Evolutionary conservation across 2,329 filamentous ascomycete species (phyloP).

Genomic region (Elsinoe fawcettii): DNA sequence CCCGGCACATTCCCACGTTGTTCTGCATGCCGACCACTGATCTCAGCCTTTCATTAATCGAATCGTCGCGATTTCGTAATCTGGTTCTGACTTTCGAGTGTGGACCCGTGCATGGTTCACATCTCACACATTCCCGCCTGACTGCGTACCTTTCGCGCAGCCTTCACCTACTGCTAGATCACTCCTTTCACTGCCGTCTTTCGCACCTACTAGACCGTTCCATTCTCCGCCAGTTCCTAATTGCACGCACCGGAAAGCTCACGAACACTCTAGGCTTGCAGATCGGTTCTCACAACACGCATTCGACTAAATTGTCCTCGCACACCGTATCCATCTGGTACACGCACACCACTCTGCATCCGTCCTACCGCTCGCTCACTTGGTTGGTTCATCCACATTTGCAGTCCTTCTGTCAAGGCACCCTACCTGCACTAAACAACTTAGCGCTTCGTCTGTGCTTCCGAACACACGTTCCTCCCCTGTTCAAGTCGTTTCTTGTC

Average conservation of each 20-base stretch:
- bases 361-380: background rate
- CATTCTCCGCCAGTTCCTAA: background rate
- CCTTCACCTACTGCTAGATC: background rate
- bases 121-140: background rate
- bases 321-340: background rate
- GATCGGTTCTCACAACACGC: background rate
- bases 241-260: background rate
- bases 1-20: slow-evolving; percentile 2
- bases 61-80: background rate
- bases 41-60: background rate
- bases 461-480: slow-evolving; percentile 3
- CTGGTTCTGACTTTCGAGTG: background rate
- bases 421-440: background rate
- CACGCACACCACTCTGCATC: background rate
- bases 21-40: background rate
- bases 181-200: background rate
- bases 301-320: background rate
- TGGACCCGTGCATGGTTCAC: background rate
- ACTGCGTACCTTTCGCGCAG: background rate
- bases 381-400: background rate
- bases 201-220: slow-evolving; percentile 1
- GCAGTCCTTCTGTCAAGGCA: background rate
- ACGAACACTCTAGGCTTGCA: background rate
- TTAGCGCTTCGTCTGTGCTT: slow-evolving; percentile 6
- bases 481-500: background rate